Conservation (phyloP, 1,139 yeast genomes). For the Starmera stellimalicola region DNA sequence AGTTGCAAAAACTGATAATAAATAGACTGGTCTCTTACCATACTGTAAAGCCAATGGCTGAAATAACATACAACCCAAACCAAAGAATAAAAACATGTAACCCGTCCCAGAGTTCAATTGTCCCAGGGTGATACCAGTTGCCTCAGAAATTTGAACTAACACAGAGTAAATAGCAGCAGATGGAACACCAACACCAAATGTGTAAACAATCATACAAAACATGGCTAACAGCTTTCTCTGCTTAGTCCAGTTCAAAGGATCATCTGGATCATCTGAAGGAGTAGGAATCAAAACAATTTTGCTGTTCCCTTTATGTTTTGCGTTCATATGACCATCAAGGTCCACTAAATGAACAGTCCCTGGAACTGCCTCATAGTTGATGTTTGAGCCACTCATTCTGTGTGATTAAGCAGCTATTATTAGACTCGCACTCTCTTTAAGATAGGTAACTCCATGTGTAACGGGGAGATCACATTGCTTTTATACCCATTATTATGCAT, state of each 20-base stretch:
- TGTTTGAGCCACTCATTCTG: conserved; percentile 1
- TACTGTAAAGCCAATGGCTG: conserved; percentile 44
- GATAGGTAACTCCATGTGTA: too few species aligned
- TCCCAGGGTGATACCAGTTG: conserved; percentile 29
- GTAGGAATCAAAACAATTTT: conserved; percentile 34
- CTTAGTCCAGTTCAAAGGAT: conserved; percentile 32
- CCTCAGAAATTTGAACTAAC: conserved; percentile 29
- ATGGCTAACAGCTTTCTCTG: conserved; percentile 25
- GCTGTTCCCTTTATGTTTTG: conserved; percentile 19
- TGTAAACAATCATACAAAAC: conserved; percentile 30
- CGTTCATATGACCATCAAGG: conserved; percentile 22
- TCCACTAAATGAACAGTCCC: conserved; percentile 57
- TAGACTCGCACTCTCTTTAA: too few species aligned
- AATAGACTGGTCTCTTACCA: conserved; percentile 43
- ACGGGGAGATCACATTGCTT: too few species aligned
- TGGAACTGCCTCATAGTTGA: conserved; percentile 38
- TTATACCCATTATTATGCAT: too few species aligned
- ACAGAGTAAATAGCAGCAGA: conserved; percentile 40
- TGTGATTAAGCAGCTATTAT: too few species aligned
- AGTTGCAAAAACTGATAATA: conserved; percentile 26
- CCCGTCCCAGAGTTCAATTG: conserved; percentile 44
- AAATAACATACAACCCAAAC: conserved; percentile 38
- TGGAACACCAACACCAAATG: conserved; percentile 36
- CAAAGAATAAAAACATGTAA: conserved; percentile 34
- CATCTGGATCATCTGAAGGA: conserved; percentile 35